Evolutionary conservation across 495 filamentous ascomycete genomes (phyloP).

Genomic region (Saxophila tyrrhenica): DNA sequence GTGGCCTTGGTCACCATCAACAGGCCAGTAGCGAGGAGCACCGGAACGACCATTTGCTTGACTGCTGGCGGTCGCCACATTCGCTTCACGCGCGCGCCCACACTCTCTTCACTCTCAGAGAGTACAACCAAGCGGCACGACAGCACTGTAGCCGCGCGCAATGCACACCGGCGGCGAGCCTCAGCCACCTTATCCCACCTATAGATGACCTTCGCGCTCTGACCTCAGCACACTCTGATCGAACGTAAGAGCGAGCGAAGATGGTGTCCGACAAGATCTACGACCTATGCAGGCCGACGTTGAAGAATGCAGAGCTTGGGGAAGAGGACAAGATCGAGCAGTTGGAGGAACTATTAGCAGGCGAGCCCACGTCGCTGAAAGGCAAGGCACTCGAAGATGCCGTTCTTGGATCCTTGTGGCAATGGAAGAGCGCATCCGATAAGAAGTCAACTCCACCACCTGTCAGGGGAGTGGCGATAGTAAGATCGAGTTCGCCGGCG

Average conservation of each 20-base stretch:
- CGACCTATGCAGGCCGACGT: conserved; percentile 77
- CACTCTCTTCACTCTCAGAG: neutral
- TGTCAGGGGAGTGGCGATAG: conserved; percentile 63
- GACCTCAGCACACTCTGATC: neutral
- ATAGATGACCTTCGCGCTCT: neutral
- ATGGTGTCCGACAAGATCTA: conserved; percentile 92
- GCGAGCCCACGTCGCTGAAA: conserved; percentile 55
- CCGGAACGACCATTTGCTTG: neutral
- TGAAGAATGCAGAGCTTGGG: conserved; percentile 69
- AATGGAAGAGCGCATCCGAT: conserved; percentile 66
- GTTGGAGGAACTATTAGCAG: conserved; percentile 73
- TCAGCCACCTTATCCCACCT: neutral
- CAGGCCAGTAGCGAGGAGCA: no score
- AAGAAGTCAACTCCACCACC: conserved; percentile 69
- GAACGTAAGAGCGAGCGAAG: neutral
- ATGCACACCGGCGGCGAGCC: neutral
- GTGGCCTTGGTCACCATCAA: no score
- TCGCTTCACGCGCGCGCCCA: neutral
- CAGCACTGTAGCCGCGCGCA: neutral
- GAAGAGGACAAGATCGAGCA: conserved; percentile 95
- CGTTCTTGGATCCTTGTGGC: conserved; percentile 84
- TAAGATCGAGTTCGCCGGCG: conserved; percentile 82
- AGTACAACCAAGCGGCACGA: neutral
- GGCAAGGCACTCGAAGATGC: conserved; percentile 80
- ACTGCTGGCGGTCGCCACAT: neutral